Conservation (phyloP, 192 early-diverging fungal species). For the Dissophora ornata region DNA sequence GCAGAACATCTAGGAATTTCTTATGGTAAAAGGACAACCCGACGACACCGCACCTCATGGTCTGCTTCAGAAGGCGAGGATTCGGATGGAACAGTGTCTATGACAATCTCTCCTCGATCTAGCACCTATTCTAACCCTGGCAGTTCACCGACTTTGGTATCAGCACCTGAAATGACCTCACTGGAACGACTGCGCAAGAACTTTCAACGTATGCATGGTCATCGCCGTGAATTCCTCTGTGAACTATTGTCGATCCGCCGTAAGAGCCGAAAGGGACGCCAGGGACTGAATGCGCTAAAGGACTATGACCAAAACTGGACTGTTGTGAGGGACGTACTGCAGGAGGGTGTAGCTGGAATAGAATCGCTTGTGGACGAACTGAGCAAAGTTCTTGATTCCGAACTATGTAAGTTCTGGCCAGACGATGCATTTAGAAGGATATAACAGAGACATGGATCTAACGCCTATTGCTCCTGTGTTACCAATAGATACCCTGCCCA, state of each 20-base stretch:
- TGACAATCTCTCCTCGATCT: constrained; percentile 31
- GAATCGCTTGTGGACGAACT: constrained; percentile 55
- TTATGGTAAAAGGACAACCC: constrained; percentile 1
- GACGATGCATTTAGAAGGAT: too few species aligned
- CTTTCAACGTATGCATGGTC: constrained; percentile 63
- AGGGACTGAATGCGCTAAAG: constrained; percentile 53
- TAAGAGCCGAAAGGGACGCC: constrained; percentile 61
- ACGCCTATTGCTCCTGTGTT: neutral
- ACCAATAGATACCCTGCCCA: constrained; percentile 50
- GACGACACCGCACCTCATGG: constrained; percentile 36
- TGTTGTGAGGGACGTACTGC: constrained; percentile 45
- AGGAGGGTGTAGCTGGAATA: constrained; percentile 45
- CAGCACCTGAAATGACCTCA: constrained; percentile 34
- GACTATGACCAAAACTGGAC: constrained; percentile 60
- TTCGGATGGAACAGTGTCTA: constrained; percentile 20
- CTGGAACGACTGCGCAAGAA: constrained; percentile 61
- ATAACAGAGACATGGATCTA: neutral
- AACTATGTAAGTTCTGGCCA: constrained; percentile 56
- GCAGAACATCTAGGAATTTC: constrained; percentile 3
- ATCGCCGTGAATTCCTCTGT: constrained; percentile 66
- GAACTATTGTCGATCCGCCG: constrained; percentile 63
- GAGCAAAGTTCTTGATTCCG: constrained; percentile 53
- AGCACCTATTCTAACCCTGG: constrained; percentile 32
- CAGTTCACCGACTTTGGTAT: constrained; percentile 15
- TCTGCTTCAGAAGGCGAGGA: constrained; percentile 54